A percentile compares a stretch with the other conserved stretches of the same genome.
Conservation (phyloP, 1,139 yeast species). For the Diutina scorzettiae region DNA sequence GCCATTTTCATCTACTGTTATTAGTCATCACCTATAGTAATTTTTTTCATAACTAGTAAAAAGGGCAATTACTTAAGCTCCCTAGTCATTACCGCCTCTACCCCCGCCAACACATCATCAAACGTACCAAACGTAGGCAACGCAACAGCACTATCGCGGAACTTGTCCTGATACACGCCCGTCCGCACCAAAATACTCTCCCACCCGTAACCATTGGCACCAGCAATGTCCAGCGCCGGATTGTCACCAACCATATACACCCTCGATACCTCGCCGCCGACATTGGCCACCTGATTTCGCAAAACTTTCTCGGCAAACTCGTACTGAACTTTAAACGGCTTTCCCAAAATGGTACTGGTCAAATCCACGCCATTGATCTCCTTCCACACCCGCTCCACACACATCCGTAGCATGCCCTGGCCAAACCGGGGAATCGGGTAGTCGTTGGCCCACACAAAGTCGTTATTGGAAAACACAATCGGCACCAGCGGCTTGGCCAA, state of each 20-base stretch:
- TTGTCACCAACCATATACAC: conserved; percentile 96
- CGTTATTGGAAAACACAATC: conserved; percentile 77
- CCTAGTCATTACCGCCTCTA: conserved; percentile 18
- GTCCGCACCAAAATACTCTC: conserved; percentile 70
- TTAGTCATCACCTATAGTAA: too few relatives aligned
- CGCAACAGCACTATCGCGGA: conserved; percentile 28
- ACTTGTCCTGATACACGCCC: conserved; percentile 75
- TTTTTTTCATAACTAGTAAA: too few relatives aligned
- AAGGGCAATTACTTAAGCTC: too few relatives aligned
- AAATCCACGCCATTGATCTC: conserved; percentile 39
- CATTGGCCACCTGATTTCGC: conserved; percentile 12
- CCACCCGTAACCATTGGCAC: conserved; percentile 87
- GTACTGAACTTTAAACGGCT: conserved; percentile 72
- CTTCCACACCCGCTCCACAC: conserved; percentile 51
- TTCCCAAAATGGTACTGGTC: conserved; percentile 60
- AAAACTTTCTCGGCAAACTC: conserved; percentile 54
- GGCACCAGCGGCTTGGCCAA: conserved; percentile 51
- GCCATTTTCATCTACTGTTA: too few relatives aligned
- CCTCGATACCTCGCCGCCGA: conserved; percentile 14
- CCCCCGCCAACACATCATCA: conserved; percentile 37
- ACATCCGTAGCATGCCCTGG: conserved; percentile 76
- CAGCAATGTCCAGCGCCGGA: conserved; percentile 83
- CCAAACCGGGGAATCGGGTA: conserved; percentile 76
- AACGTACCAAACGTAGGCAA: conserved; percentile 38
- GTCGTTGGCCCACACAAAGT: conserved; percentile 84